Evolutionary conservation across 768 basidiomycete genomes (phyloP).

Genomic region (Candolleomyces efflorescens): DNA sequence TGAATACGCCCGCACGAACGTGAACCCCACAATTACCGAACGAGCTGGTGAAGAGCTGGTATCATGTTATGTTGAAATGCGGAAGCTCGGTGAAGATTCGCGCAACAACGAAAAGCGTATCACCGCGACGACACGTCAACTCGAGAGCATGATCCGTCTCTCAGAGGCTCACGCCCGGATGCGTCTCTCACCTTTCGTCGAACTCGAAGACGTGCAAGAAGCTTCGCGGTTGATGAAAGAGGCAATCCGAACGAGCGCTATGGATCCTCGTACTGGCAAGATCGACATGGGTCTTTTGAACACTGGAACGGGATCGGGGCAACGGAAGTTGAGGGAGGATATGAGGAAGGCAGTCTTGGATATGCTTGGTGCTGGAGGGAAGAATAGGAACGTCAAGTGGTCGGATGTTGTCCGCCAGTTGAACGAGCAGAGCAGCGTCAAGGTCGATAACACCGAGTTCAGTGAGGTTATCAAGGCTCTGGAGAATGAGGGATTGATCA

Average conservation of each 20-base stretch:
- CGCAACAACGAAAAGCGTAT: conserved; percentile 88
- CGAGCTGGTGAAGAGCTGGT: conserved; percentile 84
- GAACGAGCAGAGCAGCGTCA: conserved; percentile 80
- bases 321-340: conserved; percentile 84
- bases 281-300: conserved; percentile 96
- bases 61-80: conserved; percentile 87
- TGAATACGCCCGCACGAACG: conserved; percentile 81
- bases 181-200: conserved; percentile 87
- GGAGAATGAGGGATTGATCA: conserved; percentile 84
- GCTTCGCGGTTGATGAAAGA: conserved; percentile 94
- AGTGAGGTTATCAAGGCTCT: conserved; percentile 68
- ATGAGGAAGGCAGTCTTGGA: conserved; percentile 77
- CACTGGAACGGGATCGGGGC: conserved; percentile 86
- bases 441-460: conserved; percentile 79
- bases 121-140: conserved; percentile 95
- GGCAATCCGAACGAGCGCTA: conserved; percentile 90
- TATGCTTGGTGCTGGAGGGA: conserved; percentile 53
- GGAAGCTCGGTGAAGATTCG: conserved; percentile 87
- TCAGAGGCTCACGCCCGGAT: conserved; percentile 96
- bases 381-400: conserved; percentile 72
- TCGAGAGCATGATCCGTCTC: conserved; percentile 95
- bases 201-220: conserved; percentile 83
- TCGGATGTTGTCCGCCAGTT: conserved; percentile 74
- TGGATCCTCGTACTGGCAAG: conserved; percentile 95
- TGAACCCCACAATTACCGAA: conserved; percentile 84